Evolutionary conservation across 1,139 yeast genomes (phyloP).

Genomic region (Suhomyces chickasaworum): DNA sequence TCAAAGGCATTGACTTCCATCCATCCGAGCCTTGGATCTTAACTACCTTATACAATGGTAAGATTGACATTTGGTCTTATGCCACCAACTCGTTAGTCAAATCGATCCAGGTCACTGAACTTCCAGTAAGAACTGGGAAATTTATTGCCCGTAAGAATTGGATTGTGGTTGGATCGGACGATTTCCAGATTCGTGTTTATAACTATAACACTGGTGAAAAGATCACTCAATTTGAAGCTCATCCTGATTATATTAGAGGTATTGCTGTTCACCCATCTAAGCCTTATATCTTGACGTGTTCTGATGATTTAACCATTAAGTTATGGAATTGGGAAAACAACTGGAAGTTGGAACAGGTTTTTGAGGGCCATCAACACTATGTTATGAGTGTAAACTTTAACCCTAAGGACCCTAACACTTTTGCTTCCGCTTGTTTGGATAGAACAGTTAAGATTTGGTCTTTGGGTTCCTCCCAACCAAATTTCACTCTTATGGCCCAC

Average conservation of each 20-base stretch:
- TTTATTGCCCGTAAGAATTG: constrained; percentile 96
- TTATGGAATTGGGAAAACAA: constrained; percentile 97
- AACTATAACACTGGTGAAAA: constrained; percentile 96
- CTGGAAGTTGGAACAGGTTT: constrained; percentile 88
- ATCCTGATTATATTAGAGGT: constrained; percentile 92
- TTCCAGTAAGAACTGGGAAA: constrained; percentile 94
- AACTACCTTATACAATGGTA: constrained; percentile 82
- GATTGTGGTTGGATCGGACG: constrained; percentile 96
- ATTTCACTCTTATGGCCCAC: constrained; percentile 89
- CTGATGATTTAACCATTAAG: constrained; percentile 89
- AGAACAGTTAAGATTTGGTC: constrained; percentile 98
- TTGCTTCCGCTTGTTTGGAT: constrained; percentile 96
- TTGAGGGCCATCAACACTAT: constrained; percentile 95
- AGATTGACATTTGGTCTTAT: constrained; percentile 90
- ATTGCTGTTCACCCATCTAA: constrained; percentile 93
- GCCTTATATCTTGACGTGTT: constrained; percentile 84
- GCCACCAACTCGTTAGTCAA: constrained; percentile 64
- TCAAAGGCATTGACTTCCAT: constrained; percentile 96
- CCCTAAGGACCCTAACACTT: constrained; percentile 96
- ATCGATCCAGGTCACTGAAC: constrained; percentile 78
- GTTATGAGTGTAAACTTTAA: constrained; percentile 94
- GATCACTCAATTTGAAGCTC: constrained; percentile 94
- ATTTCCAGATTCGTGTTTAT: constrained; percentile 88
- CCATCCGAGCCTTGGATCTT: constrained; percentile 97
- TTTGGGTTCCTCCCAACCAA: constrained; percentile 83